Conservation (phyloP, 2,329 filamentous ascomycete species). For the Aspergillus pseudonomiae region DNA sequence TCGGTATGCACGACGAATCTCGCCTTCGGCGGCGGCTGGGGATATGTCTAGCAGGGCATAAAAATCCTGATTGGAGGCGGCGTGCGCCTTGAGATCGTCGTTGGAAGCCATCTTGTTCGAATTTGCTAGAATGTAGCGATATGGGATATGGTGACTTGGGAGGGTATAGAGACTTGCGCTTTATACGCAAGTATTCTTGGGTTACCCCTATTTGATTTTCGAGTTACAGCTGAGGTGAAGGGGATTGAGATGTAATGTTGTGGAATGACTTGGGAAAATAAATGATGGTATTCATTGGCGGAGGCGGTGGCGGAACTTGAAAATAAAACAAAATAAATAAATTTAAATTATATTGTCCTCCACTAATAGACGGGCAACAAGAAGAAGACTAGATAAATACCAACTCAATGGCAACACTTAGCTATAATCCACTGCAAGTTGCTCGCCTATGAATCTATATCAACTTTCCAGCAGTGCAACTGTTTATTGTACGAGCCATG, state of each 20-base stretch:
- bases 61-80: constrained; percentile 68
- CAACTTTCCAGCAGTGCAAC: no score
- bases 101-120: constrained; percentile 35
- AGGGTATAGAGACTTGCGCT: background rate
- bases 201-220: background rate
- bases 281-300: constrained; percentile 7
- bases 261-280: constrained; percentile 8
- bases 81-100: constrained; percentile 59
- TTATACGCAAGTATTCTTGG: background rate
- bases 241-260: background rate
- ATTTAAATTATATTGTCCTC: no score
- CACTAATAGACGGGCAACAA: no score
- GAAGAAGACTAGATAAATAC: no score
- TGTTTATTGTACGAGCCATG: no score
- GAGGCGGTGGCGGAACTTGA: constrained; percentile 7
- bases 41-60: constrained; percentile 75
- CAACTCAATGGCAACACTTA: no score
- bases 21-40: constrained; percentile 66
- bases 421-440: no score
- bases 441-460: no score
- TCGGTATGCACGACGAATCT: constrained; percentile 82
- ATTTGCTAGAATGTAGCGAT: background rate
- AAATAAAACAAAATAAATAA: background rate
- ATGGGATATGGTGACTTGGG: background rate
- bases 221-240: background rate